These are phyloP conservation scores for Colletotrichum liriopes DNA, from an alignment of 2,329 filamentous ascomycete species.

Conservation along the genomic window DNA sequence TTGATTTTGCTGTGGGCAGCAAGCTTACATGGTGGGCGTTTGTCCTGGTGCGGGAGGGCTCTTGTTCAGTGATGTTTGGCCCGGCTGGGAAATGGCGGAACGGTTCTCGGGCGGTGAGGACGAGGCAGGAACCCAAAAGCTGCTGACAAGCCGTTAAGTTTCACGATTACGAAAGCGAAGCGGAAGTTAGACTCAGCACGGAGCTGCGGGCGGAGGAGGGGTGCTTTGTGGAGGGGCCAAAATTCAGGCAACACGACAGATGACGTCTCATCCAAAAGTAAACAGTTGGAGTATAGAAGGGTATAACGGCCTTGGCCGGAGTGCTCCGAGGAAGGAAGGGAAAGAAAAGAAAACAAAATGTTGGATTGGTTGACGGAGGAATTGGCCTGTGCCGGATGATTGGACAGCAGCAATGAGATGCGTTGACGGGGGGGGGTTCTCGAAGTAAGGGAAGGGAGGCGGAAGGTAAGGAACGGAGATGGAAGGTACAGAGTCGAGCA, in stretches of 20 bases:
- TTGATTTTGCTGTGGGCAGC: background rate
- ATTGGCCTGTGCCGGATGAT: background rate
- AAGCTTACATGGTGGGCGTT: conserved; percentile 37
- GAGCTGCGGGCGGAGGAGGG: conserved; percentile 36
- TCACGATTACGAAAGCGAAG: conserved; percentile 40
- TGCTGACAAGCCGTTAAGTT: conserved; percentile 18
- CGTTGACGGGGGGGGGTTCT: conserved; percentile 5
- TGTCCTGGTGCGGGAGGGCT: background rate
- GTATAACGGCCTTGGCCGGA: background rate
- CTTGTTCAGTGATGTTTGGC: background rate
- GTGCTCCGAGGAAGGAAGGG: background rate
- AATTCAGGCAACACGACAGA: conserved; percentile 32
- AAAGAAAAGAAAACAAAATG: background rate
- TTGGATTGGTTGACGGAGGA: background rate
- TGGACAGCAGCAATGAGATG: conserved; percentile 9
- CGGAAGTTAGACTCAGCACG: conserved; percentile 25
- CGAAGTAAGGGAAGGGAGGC: background rate
- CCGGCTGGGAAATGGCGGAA: background rate
- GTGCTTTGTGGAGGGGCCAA: conserved; percentile 32
- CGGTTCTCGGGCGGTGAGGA: conserved; percentile 2
- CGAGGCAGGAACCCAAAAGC: background rate
- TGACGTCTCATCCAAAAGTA: conserved; percentile 30
- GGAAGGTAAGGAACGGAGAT: background rate
- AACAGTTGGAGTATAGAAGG: conserved; percentile 7
- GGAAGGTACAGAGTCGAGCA: background rate